phyloP scores from a whole-genome alignment of 768 basidiomycete species.

The Boletus speciosus region DNA sequence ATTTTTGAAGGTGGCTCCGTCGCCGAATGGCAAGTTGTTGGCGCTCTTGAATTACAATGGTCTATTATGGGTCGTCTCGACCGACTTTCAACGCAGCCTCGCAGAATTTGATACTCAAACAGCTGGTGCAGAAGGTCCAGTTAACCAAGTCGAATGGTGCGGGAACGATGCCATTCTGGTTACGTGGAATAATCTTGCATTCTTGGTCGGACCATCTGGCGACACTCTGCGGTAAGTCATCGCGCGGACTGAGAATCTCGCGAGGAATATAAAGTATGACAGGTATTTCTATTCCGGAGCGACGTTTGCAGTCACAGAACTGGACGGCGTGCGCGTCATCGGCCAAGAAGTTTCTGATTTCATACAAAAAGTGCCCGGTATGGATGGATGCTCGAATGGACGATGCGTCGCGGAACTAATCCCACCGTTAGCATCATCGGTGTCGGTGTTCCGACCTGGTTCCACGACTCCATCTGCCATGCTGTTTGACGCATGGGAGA shows the following conservation, averaged over 20 bases:
- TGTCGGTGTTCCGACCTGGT: constrained; percentile 87
- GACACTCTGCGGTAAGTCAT: constrained; percentile 73
- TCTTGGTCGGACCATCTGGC: constrained; percentile 91
- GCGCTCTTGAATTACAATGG: constrained; percentile 74
- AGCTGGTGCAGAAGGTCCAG: constrained; percentile 53
- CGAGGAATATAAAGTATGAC: constrained; percentile 3
- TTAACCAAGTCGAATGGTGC: constrained; percentile 87
- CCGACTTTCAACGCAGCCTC: constrained; percentile 84
- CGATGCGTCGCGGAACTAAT: not conserved
- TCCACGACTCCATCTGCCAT: constrained; percentile 91
- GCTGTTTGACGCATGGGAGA: constrained; percentile 88
- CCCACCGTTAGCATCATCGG: constrained; percentile 55
- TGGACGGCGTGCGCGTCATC: constrained; percentile 86
- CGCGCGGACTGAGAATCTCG: not conserved
- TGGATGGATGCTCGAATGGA: constrained; percentile 14
- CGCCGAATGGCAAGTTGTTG: constrained; percentile 91
- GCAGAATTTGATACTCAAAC: constrained; percentile 79
- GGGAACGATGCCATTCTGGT: constrained; percentile 92
- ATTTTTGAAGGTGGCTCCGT: constrained; percentile 81
- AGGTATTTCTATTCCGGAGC: constrained; percentile 81
- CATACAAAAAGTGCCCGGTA: constrained; percentile 91
- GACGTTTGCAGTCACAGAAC: constrained; percentile 77
- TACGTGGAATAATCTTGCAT: constrained; percentile 71
- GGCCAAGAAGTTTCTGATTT: constrained; percentile 80
- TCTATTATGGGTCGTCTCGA: constrained; percentile 89